Percentiles rank a stretch among this genome's conserved stretches.
Conservation (phyloP, 805 yeast genomes). For the Candida khao-thaluensis region DNA sequence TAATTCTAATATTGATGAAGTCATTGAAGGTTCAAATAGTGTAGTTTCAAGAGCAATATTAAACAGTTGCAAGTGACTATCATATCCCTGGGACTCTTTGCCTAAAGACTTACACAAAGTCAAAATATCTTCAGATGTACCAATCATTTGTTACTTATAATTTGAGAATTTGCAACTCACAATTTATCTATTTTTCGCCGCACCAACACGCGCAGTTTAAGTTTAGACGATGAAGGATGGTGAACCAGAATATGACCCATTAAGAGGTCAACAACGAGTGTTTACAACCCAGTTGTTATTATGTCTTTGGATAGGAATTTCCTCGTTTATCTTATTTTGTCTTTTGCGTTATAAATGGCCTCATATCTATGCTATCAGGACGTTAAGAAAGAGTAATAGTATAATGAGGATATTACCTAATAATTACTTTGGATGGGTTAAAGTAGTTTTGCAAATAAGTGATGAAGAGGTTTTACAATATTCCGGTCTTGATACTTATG, state of each 20-base stretch:
- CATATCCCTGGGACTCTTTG: neutral
- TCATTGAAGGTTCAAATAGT: neutral
- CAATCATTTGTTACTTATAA: neutral
- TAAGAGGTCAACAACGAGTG: conserved; percentile 46
- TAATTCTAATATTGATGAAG: neutral
- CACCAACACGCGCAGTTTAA: neutral
- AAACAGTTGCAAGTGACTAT: neutral
- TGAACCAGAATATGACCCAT: conserved; percentile 17
- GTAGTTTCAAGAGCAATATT: neutral
- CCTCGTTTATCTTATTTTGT: conserved; percentile 50
- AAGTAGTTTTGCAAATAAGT: conserved; percentile 50
- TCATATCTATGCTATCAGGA: conserved; percentile 54
- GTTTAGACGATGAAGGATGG: conserved; percentile 9
- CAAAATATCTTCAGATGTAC: neutral
- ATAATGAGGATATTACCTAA: conserved; percentile 45
- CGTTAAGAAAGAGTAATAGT: conserved; percentile 43
- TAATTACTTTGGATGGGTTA: conserved; percentile 50
- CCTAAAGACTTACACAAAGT: neutral
- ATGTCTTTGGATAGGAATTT: conserved; percentile 46
- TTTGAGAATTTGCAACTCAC: neutral
- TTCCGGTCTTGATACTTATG: conserved; percentile 90
- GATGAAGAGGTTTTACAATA: conserved; percentile 79
- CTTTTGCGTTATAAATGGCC: conserved; percentile 54
- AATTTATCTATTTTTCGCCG: neutral
- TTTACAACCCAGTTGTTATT: conserved; percentile 54